phyloP scores from a whole-genome alignment of 2,329 filamentous ascomycete species.

The Cytospora mali region DNA sequence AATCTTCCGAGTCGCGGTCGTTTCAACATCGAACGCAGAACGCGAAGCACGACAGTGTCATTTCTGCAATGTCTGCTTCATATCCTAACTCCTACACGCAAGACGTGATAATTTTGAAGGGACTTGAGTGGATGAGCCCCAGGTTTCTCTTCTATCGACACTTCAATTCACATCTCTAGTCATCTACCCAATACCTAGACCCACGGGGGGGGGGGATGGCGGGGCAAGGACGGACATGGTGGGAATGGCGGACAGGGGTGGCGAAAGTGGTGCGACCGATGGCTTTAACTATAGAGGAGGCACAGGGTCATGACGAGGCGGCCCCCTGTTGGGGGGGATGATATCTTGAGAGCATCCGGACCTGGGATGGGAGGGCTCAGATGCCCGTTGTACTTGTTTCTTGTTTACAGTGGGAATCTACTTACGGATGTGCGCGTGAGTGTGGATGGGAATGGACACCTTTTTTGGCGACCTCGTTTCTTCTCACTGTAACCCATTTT shows the following conservation, averaged over 20 bases:
- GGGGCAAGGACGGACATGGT: constrained; percentile 4
- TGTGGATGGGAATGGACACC: constrained; percentile 2
- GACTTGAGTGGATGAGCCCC: not conserved
- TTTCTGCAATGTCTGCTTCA: not conserved
- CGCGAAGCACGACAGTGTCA: not conserved
- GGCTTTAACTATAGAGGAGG: not conserved
- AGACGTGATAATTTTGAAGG: constrained; percentile 1
- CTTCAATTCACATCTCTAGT: constrained; percentile 14
- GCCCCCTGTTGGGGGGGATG: not conserved
- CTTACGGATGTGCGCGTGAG: constrained; percentile 13
- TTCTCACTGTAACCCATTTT: not conserved
- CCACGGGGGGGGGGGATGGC: constrained; percentile 5
- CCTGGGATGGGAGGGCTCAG: not conserved
- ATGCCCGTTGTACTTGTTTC: constrained; percentile 14
- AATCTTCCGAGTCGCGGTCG: not conserved
- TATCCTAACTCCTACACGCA: constrained; percentile 1
- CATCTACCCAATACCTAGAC: constrained; percentile 18
- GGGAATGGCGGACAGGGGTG: constrained; percentile 7
- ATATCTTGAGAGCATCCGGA: not conserved
- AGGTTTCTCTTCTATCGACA: constrained; percentile 6
- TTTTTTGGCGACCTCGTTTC: constrained; percentile 19
- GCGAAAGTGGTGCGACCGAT: not conserved
- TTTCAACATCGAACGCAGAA: not conserved
- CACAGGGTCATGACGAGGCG: not conserved
- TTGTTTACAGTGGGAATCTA: constrained; percentile 21